Evolutionary conservation across 495 filamentous ascomycete species (phyloP), one percentile per base, ranked within the genome.

Genomic region (Lophium mytilinum): DNA sequence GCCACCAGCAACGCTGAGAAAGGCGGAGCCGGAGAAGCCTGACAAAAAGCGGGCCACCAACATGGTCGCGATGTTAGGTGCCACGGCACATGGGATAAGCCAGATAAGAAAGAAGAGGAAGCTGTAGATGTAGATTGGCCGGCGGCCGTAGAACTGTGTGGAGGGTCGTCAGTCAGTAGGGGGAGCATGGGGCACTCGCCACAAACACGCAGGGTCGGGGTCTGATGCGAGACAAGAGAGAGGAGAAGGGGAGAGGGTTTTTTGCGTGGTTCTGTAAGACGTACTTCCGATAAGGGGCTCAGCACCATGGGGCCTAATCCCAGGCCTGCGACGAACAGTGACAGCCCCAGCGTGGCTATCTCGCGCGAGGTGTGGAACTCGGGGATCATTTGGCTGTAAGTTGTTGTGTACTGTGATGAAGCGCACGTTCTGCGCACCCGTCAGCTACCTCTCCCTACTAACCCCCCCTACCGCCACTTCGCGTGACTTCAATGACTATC

Each of bases 1-100:
- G 0, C 90, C 92, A 30, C 93, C 92, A 4, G 90, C 87, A 3
- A 97, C 92, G 52, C 82, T 86, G 48, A 98, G 71, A 68, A 98
- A 97, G 1, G 92, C 90, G 57, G 82, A 86, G 7, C 93, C 92
- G 0, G 89, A 79, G 14, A 96, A 69, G 0, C 93, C 93, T 63
- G 86, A 83, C 60, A 98, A 78, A 66, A 97, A 96, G 5, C 93
- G 83, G 18, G 80, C 79, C 11, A 94, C 70, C 37, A 96, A 72
- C 81, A 96, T 84, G 9, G 92, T 95, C 60, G 81, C 67, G 19
- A 91, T 85, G 63, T 96, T 95, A 19, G 78, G 72, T 9, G 93
- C 90, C 21, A 96, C 82, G 1, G 93, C 92, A 58, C 86, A 89
- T 9, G 93, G 93, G 50, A 97, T 84, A 34, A 95, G 63, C 82